Evolutionary conservation across 495 filamentous ascomycete genomes (phyloP).

Genomic region (Aspergillus mulundensis): DNA sequence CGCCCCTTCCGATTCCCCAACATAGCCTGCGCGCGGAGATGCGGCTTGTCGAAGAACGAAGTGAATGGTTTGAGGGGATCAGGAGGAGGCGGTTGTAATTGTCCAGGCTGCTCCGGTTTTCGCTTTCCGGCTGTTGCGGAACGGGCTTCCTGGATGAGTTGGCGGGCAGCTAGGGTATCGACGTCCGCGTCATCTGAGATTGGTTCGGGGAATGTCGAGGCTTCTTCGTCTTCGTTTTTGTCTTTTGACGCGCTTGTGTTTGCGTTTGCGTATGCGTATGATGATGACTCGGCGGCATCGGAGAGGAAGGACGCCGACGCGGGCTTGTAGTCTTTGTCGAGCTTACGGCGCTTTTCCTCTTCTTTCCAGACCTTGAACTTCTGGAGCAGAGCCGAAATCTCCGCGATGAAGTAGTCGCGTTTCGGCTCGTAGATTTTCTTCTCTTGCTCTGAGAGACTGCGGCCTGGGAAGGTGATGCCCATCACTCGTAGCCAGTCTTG

Average conservation of each 20-base stretch:
- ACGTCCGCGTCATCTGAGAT: constrained; percentile 57
- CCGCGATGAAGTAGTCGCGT: constrained; percentile 73
- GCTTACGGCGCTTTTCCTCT: constrained; percentile 78
- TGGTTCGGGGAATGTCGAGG: constrained; percentile 34
- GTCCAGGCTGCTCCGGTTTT: background rate
- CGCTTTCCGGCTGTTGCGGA: constrained; percentile 35
- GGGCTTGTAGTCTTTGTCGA: constrained; percentile 58
- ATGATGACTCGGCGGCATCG: constrained; percentile 14
- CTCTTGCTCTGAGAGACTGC: constrained; percentile 65
- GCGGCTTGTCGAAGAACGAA: constrained; percentile 76
- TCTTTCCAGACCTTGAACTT: constrained; percentile 87
- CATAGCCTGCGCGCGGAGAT: constrained; percentile 72
- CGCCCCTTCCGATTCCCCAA: constrained; percentile 56
- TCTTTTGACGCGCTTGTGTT: background rate
- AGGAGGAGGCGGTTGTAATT: constrained; percentile 2
- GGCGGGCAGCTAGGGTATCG: constrained; percentile 66
- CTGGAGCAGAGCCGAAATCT: constrained; percentile 72
- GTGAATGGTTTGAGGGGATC: constrained; percentile 62
- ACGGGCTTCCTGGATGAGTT: constrained; percentile 68
- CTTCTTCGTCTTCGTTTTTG: constrained; percentile 15
- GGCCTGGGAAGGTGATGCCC: constrained; percentile 65
- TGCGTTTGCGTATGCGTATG: no score
- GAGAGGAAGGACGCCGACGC: constrained; percentile 19
- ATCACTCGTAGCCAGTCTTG: constrained; percentile 90
- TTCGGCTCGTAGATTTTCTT: constrained; percentile 85